Conservation (phyloP, 75 land plant species). For the Selaginella moellendorffii region DNA sequence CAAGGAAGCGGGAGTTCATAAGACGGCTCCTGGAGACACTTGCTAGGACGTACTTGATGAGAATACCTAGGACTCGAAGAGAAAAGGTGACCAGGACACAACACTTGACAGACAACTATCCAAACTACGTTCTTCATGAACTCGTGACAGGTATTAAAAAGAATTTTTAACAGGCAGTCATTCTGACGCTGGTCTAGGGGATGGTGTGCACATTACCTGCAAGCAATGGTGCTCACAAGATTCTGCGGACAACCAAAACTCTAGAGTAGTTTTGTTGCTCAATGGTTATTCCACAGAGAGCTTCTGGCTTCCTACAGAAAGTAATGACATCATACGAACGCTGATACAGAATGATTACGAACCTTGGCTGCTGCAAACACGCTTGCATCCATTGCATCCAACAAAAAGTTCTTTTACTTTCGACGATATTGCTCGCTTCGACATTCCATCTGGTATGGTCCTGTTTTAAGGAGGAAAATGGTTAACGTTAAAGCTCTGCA, state of each 20-base stretch:
- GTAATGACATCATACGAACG: slow-evolving; percentile 31
- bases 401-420: slow-evolving; percentile 25
- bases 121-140: slow-evolving; percentile 17
- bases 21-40: slow-evolving; percentile 13
- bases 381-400: slow-evolving; percentile 20
- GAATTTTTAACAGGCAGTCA: slow-evolving; percentile 1
- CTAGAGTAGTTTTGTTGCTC: slow-evolving; percentile 20
- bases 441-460: slow-evolving; percentile 31
- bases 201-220: slow-evolving; percentile 27
- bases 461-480: no score
- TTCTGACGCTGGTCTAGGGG: slow-evolving; percentile 15
- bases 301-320: slow-evolving; percentile 34
- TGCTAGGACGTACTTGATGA: slow-evolving; percentile 27
- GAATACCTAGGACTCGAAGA: slow-evolving; percentile 14
- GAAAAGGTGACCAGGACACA: not conserved
- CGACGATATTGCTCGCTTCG: slow-evolving; percentile 31
- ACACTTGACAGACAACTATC: slow-evolving; percentile 10
- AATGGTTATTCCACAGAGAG: slow-evolving; percentile 35
- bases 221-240: slow-evolving; percentile 28
- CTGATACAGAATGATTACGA: slow-evolving; percentile 33
- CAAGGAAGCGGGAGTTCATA: slow-evolving; percentile 14
- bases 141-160: slow-evolving; percentile 26
- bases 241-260: slow-evolving; percentile 1
- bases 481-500: no score
- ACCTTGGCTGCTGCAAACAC: slow-evolving; percentile 25